Base-by-base conservation (phyloP, 805 yeast genomes). In the Ogataea ganodermae region DNA sequence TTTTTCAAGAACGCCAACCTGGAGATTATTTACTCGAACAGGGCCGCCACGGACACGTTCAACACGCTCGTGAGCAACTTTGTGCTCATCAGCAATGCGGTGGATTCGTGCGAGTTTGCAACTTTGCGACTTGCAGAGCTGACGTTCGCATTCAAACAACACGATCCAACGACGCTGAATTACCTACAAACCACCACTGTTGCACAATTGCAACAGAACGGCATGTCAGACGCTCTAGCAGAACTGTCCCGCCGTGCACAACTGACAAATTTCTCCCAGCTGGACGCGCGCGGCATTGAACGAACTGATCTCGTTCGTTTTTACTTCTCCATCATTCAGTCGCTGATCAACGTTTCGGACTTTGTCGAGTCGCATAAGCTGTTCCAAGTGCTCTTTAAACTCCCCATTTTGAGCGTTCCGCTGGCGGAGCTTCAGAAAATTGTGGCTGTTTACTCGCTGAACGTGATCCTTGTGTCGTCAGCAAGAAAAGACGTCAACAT, bases 281-380 rank as follows among this genome's bases (percentile, higher is more conserved):
- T 64, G 32, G 61, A 59, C 44, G 31, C 54, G 0, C 27, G 33
- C 13, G 16, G 45, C 1, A 16, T 60, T 9, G 33, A 40, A 4
- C 49, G 43, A 24, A 16, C 28, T 7, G 35, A 46, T 18, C 20
- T 65, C 4, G 49, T 55, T 5, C 20, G 27, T 1, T 58, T 60
- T 35, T 61, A 56, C 41, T 53, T 50, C 23, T 27, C 44, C 1
- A 7, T 61, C 6, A 51, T 55, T 13, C 50, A 46, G 20, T 48
- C 66, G 1, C 43, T 60, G n/a, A 51, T 56, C 23, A 49, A 56
- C 35, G 18, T 42, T 13, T 36, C 44, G 6, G n/a, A 44, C 3
- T 58, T 53, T 35, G 12, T n/a, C 13, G 49, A 50, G n/a, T 58
- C 67, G 1, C 51, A 57, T 42, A 33, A 45, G 3, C 17, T 53